Base-by-base conservation (phyloP, 805 yeast species). In the Candida oleophila region DNA sequence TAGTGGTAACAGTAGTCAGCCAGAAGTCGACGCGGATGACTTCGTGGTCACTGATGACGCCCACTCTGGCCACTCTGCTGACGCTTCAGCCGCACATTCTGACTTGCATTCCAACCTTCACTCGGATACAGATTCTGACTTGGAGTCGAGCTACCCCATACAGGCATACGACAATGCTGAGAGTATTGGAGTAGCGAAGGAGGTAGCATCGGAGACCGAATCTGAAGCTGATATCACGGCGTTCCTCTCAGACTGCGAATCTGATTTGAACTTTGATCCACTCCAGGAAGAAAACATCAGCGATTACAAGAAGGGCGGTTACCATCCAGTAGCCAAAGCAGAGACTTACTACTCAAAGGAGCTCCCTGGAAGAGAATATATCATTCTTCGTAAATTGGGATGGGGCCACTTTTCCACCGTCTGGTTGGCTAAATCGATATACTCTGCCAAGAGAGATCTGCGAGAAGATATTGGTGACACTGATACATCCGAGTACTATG, bases 381-480 rank as follows among this genome's bases (percentile, higher is more conserved):
- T 65, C 7, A 64, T 81, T 21, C 66, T 79, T 18, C 65, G 86
- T 22, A 82, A 82, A 59, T 65, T 83, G 7, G 89, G 89, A 2
- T 81, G 86, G 86, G 88, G 89, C 32, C 86, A 82, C 56, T 83
- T 83, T 54, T 78, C 85, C 35, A 82, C 87, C 1, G 88, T 83
- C n/a, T 83, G 87, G 87, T 61, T 83, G 22, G 85, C 85, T 1
- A 57, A 62, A 25, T 57, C 57, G 19, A 49, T 57, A 37, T 58
- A 57, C 47, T 43, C 22, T 42, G 36, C 43, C 35, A 43, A 34
- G 3, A 22, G 19, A 36, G 25, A 19, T 34, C 22, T 36, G 15
- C 3, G 14, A 16, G 12, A 7, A 9, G 39, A 12, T 9, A 36
- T 25, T 5, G 39, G 21, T 12, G 22, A 16, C 12, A 12, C 21